Evolutionary conservation across 2,329 filamentous ascomycete genomes (phyloP).

Genomic region (Fusarium sp.): DNA sequence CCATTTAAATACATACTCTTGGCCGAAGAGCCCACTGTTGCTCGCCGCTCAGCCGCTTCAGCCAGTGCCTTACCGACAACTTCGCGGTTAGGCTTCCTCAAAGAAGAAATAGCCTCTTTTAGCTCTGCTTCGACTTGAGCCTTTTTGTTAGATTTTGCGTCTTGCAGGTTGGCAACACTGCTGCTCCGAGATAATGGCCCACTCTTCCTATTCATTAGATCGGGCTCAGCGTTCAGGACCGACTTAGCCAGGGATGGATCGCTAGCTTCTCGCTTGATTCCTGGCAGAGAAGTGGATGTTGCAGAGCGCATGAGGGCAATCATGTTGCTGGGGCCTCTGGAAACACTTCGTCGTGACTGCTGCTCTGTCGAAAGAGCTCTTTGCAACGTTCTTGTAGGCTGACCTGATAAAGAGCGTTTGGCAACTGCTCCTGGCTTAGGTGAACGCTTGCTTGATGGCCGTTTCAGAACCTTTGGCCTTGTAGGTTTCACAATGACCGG

Average conservation of each 20-base stretch:
- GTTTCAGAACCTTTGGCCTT: slow-evolving; percentile 59
- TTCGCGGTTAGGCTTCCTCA: slow-evolving; percentile 79
- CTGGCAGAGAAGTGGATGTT: slow-evolving; percentile 66
- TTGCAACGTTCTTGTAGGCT: slow-evolving; percentile 62
- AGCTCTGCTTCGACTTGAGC: slow-evolving; percentile 74
- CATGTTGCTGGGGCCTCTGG: slow-evolving; percentile 63
- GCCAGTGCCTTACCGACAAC: slow-evolving; percentile 72
- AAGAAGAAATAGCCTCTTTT: slow-evolving; percentile 74
- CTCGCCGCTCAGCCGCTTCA: slow-evolving; percentile 71
- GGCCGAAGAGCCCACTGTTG: slow-evolving; percentile 53
- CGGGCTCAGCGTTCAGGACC: slow-evolving; percentile 54
- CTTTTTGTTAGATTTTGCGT: slow-evolving; percentile 69
- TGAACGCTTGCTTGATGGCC: slow-evolving; percentile 52
- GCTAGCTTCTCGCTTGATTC: slow-evolving; percentile 73
- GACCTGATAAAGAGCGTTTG: slow-evolving; percentile 55
- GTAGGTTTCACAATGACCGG: slow-evolving; percentile 66
- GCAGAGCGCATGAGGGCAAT: slow-evolving; percentile 74
- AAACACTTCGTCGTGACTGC: slow-evolving; percentile 61
- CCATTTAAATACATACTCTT: slow-evolving; percentile 55
- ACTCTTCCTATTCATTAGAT: slow-evolving; percentile 51
- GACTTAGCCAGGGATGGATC: slow-evolving; percentile 63
- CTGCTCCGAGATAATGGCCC: slow-evolving; percentile 50
- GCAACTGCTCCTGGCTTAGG: slow-evolving; percentile 61
- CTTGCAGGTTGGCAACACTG: slow-evolving; percentile 60
- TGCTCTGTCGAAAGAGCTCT: slow-evolving; percentile 69